Evolutionary conservation across 371 early-diverging fungal species (phyloP).

Genomic region (Mucor indicus): DNA sequence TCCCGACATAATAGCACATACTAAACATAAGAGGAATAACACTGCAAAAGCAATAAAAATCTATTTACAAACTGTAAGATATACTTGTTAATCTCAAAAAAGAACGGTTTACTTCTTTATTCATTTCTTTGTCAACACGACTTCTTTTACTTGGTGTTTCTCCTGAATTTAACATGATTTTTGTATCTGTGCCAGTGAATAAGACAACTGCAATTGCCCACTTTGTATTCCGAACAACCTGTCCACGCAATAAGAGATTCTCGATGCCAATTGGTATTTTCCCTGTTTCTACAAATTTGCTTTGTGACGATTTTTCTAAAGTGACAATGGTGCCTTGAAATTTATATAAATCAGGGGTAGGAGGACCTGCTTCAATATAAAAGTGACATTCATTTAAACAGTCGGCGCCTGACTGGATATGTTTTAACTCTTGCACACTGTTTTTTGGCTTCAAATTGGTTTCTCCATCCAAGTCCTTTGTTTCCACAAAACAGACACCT

Average conservation of each 20-base stretch:
- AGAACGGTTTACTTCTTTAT: constrained; percentile 64
- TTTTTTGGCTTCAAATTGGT: constrained; percentile 86
- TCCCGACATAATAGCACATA: constrained; percentile 71
- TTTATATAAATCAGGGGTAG: constrained; percentile 66
- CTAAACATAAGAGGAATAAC: constrained; percentile 66
- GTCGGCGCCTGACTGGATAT: constrained; percentile 61
- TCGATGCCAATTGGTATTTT: constrained; percentile 70
- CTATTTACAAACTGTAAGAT: constrained; percentile 17
- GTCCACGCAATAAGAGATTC: constrained; percentile 89
- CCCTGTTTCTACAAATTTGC: constrained; percentile 24
- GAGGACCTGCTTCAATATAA: constrained; percentile 71
- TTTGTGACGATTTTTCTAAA: constrained; percentile 10
- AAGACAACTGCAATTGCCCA: constrained; percentile 84
- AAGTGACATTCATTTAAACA: constrained; percentile 53
- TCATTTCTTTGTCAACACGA: constrained; percentile 87
- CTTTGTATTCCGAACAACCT: constrained; percentile 85
- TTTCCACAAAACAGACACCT: constrained; percentile 88
- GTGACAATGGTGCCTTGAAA: constrained; percentile 61
- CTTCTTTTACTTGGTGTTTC: constrained; percentile 86
- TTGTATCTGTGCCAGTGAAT: constrained; percentile 91
- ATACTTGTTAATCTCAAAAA: background rate
- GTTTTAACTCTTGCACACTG: constrained; percentile 56
- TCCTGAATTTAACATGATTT: constrained; percentile 86
- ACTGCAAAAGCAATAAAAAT: constrained; percentile 76
- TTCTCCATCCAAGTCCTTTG: constrained; percentile 97